Evolutionary conservation across 331 rosid species (phyloP).

Genomic region (Malus hybrid): DNA sequence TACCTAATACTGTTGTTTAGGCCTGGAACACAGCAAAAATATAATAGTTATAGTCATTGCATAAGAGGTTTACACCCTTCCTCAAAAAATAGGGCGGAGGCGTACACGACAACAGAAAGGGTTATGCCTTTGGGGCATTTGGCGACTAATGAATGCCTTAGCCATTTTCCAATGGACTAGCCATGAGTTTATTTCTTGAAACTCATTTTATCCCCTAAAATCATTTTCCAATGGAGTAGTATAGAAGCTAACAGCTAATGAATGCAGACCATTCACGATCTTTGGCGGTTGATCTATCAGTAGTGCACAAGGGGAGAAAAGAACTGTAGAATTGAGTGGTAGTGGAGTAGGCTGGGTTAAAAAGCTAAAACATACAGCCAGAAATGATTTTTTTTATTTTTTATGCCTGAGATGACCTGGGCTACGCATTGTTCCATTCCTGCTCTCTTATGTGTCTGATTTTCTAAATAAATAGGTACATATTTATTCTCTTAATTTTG

Average conservation of each 20-base stretch:
- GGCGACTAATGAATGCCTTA: neutral
- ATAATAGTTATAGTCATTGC: neutral
- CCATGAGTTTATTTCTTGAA: neutral
- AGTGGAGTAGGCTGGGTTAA: neutral
- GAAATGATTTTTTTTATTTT: neutral
- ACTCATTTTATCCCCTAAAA: neutral
- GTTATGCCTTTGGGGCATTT: neutral
- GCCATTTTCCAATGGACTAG: neutral
- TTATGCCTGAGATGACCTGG: neutral
- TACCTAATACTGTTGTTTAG: neutral
- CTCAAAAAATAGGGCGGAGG: neutral
- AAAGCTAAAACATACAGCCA: neutral
- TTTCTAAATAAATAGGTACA: neutral
- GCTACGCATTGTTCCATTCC: neutral
- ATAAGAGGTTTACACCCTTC: neutral
- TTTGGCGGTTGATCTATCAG: neutral
- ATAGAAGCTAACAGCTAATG: neutral
- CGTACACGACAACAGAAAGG: neutral
- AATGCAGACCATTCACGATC: neutral
- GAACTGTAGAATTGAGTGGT: neutral
- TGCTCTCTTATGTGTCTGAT: neutral
- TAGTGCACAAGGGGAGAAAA: neutral
- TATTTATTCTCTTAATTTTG: neutral
- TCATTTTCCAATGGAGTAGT: neutral
- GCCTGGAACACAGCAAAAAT: neutral